Percentiles rank a stretch among this genome's conserved stretches.
phyloP scores from a whole-genome alignment of 257 asterid genomes.

The Marsdenia floribunda region DNA sequence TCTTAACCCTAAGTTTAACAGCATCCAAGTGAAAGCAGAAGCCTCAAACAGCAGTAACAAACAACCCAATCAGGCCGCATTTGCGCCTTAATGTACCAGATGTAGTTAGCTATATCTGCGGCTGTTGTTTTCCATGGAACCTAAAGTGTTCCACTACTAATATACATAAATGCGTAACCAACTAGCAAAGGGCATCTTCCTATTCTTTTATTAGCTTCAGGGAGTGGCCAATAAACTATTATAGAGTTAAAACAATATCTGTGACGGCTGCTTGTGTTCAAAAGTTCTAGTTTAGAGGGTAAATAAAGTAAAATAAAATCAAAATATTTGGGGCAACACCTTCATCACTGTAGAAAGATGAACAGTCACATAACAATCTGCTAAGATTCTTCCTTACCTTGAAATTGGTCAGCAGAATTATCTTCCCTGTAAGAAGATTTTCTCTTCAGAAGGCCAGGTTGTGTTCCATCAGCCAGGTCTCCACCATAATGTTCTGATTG shows the following conservation, averaged over 20 bases:
- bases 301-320: not conserved
- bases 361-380: conserved; percentile 6
- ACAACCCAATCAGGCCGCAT: not conserved
- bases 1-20: no score
- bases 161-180: not conserved
- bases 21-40: conserved; percentile 1
- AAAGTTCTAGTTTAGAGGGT: not conserved
- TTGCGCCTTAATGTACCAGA: not conserved
- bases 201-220: not conserved
- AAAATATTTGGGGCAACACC: conserved; percentile 16
- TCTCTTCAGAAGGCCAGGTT: conserved; percentile 31
- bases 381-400: conserved; percentile 43
- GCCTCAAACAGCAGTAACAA: not conserved
- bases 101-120: not conserved
- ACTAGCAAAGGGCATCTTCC: not conserved
- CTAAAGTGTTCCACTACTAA: not conserved
- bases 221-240: not conserved
- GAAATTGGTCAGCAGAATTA: conserved; percentile 43
- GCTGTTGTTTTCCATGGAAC: not conserved
- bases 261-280: not conserved
- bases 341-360: conserved; percentile 15
- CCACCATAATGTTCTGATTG: conserved; percentile 48
- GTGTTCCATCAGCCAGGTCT: conserved; percentile 23
- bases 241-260: not conserved
- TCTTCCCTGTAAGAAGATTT: conserved; percentile 48